phyloP scores from a whole-genome alignment of 306 rosid genomes.

The Prunus davidiana region DNA sequence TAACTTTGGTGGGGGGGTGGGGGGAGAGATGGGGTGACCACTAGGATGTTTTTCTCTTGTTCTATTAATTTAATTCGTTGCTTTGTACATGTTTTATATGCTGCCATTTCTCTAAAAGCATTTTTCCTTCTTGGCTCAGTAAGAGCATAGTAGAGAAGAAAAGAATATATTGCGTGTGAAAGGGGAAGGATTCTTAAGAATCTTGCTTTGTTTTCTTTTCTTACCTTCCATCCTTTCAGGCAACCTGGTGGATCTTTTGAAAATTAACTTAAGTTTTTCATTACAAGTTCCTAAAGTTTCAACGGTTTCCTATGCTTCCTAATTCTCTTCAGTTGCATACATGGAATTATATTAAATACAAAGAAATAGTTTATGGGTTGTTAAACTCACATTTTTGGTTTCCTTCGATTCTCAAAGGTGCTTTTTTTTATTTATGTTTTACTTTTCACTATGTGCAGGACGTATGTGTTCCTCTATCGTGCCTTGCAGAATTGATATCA shows the following conservation, averaged over 20 bases:
- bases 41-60: too few relatives aligned
- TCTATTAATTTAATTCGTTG: too few relatives aligned
- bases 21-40: too few relatives aligned
- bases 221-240: background rate
- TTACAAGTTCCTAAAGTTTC: background rate
- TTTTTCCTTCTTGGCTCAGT: too few relatives aligned
- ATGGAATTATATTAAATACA: background rate
- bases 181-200: too few relatives aligned
- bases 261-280: background rate
- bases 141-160: too few relatives aligned
- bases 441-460: constrained; percentile 49
- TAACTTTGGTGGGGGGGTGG: too few relatives aligned
- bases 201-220: too few relatives aligned
- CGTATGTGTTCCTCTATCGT: constrained; percentile 91
- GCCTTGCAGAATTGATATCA: constrained; percentile 79
- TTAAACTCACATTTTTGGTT: background rate
- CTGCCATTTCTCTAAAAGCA: too few relatives aligned
- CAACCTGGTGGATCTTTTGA: too few relatives aligned
- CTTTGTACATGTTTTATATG: too few relatives aligned
- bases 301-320: background rate
- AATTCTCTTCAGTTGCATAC: background rate
- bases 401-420: background rate
- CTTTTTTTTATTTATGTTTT: background rate
- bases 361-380: constrained; percentile 2
- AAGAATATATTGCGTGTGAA: too few relatives aligned